Percentiles rank a stretch among this genome's conserved stretches.
These are phyloP conservation scores for Trichoderma sp. DNA, from an alignment of 2,329 filamentous ascomycete genomes.

Conservation along the genomic window DNA sequence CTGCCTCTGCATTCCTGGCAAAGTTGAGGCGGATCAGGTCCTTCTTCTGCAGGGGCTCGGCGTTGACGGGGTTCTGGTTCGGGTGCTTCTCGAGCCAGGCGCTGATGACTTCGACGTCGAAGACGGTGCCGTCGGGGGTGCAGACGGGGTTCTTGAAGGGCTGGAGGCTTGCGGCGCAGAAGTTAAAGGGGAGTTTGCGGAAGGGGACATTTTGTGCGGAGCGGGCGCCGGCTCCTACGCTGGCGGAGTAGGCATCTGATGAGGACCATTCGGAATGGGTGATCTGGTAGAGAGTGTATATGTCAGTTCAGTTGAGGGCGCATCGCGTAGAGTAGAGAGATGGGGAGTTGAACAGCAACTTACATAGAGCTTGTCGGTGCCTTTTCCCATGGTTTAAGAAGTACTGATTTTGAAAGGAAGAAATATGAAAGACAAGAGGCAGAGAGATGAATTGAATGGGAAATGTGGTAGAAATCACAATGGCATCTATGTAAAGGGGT, in stretches of 20 bases:
- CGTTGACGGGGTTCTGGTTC: constrained; percentile 86
- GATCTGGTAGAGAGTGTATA: constrained; percentile 51
- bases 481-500: neutral
- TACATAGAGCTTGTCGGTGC: constrained; percentile 50
- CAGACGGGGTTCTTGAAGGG: constrained; percentile 95
- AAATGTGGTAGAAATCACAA: neutral
- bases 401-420: neutral
- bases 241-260: constrained; percentile 83
- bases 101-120: constrained; percentile 91
- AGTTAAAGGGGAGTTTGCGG: constrained; percentile 93
- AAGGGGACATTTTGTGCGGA: constrained; percentile 62
- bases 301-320: neutral
- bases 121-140: constrained; percentile 82
- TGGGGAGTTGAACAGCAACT: constrained; percentile 20
- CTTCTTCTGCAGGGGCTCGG: constrained; percentile 72
- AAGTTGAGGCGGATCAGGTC: constrained; percentile 93
- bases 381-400: constrained; percentile 40
- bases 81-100: constrained; percentile 90
- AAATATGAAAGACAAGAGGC: neutral
- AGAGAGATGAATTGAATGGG: neutral
- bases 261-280: constrained; percentile 98
- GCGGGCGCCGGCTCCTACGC: constrained; percentile 67
- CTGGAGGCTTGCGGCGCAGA: constrained; percentile 92
- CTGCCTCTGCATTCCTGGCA: constrained; percentile 78
- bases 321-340: neutral